phyloP scores from a whole-genome alignment of 352 stramenopile genomes.

The Blastocystis sp. region DNA sequence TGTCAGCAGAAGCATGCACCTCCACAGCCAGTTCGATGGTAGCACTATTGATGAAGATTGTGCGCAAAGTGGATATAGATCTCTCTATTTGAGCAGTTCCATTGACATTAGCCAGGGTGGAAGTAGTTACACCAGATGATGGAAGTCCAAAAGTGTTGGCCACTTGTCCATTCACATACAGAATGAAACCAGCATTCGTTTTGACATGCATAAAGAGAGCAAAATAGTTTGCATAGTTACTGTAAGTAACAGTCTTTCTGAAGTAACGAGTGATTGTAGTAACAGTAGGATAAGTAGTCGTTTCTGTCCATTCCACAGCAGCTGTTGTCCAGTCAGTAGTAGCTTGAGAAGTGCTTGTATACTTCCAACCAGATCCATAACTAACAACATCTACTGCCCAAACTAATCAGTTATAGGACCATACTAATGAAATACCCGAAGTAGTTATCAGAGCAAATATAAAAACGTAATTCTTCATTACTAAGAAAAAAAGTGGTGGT shows the following conservation, averaged over 20 bases:
- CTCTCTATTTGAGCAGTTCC: not conserved
- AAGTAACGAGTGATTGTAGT: conserved; percentile 64
- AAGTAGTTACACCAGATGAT: not conserved
- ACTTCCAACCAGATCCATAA: conserved; percentile 24
- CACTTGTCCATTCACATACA: conserved; percentile 40
- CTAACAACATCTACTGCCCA: not conserved
- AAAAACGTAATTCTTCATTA: not conserved
- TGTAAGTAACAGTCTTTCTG: conserved; percentile 4
- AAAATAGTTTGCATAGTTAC: not conserved
- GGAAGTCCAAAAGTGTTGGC: conserved; percentile 11
- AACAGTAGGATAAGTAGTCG: not conserved
- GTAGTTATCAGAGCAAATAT: not conserved
- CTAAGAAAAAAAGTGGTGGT: not conserved
- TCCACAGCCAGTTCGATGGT: conserved; percentile 25
- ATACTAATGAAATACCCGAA: not conserved
- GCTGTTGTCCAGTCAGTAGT: conserved; percentile 14
- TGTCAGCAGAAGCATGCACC: not conserved
- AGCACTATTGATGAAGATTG: not conserved
- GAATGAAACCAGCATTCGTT: conserved; percentile 40
- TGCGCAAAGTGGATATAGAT: not conserved
- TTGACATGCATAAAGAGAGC: not conserved
- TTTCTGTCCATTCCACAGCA: not conserved
- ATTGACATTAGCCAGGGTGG: not conserved
- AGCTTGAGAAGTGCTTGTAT: not conserved
- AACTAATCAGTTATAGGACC: not conserved